Evolutionary conservation across 805 yeast genomes (phyloP), one percentile per base, ranked within the genome.

Genomic region (Pichia membranifaciens): DNA sequence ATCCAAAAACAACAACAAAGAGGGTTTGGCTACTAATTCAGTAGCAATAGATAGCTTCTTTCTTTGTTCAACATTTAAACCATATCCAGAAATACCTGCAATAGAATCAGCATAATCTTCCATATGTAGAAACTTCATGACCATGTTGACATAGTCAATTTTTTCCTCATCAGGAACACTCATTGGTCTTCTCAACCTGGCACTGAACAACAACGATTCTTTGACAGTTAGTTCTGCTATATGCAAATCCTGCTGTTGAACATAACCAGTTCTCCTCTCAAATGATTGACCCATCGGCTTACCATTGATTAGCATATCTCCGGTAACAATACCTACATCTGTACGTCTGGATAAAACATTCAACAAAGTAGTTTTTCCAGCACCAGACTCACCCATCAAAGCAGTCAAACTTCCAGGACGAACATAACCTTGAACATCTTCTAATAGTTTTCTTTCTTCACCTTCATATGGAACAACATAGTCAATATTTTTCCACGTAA

Each of bases 301-400:
- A 51, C 82, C 82, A 57, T 78, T 75, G 17, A 78, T 78, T 49
- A 76, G 57, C 73, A 75, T 72, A 50, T 73, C 79, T 52, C 83
- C 82, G 12, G 81, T 74, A 25, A 78, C 66, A 43, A 74, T 70
- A 51, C 82, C 83, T 47, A 70, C 65, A 41, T 73, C 73, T 35
- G 70, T 65, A 57, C 84, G 66, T 56, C 73, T 74, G 41, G 81
- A 73, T 50, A 78, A 60, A 32, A 73, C 73, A 55, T 78, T 78
- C 49, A 78, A 66, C 43, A 78, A 61, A 4, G 84, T 78, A 0
- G 83, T 78, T 58, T 78, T 78, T 56, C 83, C 84, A 17, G 83
- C 83, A 53, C 84, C 84, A 2, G 82, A 76, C 55, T 76, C 82
- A 48, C 84, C 83, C 81, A 78, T 78, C 38, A 78, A 61, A 1